Conservation (phyloP, 116 monocot genomes). For the Iris pallida region DNA sequence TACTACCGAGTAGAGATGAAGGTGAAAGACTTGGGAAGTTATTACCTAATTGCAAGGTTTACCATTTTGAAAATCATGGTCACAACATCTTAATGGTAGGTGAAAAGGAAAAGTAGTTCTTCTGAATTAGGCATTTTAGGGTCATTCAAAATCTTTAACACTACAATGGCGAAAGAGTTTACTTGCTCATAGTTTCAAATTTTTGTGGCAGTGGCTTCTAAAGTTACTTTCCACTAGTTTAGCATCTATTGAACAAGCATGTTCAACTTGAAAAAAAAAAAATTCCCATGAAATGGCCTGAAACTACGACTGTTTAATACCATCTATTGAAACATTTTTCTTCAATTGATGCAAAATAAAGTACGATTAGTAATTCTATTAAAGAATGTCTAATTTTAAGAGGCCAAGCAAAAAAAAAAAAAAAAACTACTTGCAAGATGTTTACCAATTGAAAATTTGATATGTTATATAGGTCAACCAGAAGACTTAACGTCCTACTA, state of each 20-base stretch:
- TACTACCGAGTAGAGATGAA: slow-evolving; percentile 44
- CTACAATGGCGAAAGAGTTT: not conserved
- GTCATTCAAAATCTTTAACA: not conserved
- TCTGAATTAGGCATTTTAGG: not conserved
- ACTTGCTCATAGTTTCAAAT: not conserved
- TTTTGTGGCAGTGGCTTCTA: no score
- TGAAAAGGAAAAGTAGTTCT: not conserved
- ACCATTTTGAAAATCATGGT: slow-evolving; percentile 30
- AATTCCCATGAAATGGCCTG: no score
- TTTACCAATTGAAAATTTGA: slow-evolving; percentile 1
- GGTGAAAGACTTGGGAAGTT: slow-evolving; percentile 25
- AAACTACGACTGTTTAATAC: no score
- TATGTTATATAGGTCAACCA: not conserved
- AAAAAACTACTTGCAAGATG: not conserved
- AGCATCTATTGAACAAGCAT: no score
- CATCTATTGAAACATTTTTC: not conserved
- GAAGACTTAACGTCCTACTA: not conserved
- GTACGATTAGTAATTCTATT: not conserved
- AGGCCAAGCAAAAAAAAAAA: not conserved
- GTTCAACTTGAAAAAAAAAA: no score
- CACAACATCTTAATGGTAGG: slow-evolving; percentile 43
- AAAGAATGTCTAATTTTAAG: not conserved
- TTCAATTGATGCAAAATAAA: not conserved
- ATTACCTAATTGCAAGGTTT: slow-evolving; percentile 33
- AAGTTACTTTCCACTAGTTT: no score